Percentiles rank a stretch among this genome's conserved stretches.
Conservation (phyloP, 148 eudicot species). For the Amaranthus cruentus region DNA sequence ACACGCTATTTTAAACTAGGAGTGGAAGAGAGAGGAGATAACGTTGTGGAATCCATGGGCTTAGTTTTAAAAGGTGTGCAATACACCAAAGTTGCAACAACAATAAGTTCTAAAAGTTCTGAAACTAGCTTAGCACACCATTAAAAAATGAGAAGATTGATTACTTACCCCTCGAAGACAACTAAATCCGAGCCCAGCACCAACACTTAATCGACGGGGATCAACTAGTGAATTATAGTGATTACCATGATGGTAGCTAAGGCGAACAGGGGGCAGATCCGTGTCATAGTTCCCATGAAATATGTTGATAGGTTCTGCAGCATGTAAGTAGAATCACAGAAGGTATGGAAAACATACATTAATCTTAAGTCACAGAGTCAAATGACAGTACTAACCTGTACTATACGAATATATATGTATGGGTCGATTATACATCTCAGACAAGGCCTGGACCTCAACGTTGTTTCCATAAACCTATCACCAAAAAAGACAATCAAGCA, state of each 20-base stretch:
- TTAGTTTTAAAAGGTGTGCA: too few relatives aligned
- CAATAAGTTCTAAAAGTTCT: too few relatives aligned
- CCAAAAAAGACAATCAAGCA: not conserved
- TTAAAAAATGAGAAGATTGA: not conserved
- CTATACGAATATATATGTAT: conserved; percentile 94
- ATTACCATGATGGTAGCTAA: conserved; percentile 91
- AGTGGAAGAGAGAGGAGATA: too few relatives aligned
- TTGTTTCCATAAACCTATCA: conserved; percentile 95
- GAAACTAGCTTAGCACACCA: not conserved
- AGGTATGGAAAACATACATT: not conserved
- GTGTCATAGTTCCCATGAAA: conserved; percentile 87
- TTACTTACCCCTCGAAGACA: conserved; percentile 76
- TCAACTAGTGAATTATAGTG: conserved; percentile 99
- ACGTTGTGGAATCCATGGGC: too few relatives aligned
- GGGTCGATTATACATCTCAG: conserved; percentile 98
- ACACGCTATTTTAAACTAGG: too few relatives aligned
- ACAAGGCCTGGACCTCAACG: conserved; percentile 85
- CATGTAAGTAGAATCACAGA: not conserved
- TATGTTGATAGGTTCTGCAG: conserved; percentile 87
- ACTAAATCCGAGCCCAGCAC: conserved; percentile 97
- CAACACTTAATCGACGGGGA: conserved; percentile 81
- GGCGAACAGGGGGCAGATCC: conserved; percentile 83
- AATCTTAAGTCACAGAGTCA: conserved; percentile 10
- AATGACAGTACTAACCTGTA: conserved; percentile 48
- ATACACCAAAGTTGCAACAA: too few relatives aligned